Conservation (phyloP, 2,329 filamentous ascomycete species). For the Pyrenochaeta sp. region DNA sequence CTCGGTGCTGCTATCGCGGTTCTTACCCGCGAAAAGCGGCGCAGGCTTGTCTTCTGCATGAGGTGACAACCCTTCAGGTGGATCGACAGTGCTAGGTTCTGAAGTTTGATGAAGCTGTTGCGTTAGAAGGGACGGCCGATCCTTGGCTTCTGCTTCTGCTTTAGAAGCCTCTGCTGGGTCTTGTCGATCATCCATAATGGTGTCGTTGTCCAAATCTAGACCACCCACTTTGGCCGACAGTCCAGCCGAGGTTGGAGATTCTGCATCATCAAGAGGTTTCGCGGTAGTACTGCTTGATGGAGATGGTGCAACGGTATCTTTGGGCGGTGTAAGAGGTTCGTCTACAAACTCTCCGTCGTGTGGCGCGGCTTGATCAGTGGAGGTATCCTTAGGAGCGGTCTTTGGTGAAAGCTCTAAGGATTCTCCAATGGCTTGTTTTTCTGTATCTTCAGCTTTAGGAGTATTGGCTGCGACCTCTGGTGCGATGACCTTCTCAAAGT, state of each 20-base stretch:
- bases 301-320: conserved; percentile 29
- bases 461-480: conserved; percentile 77
- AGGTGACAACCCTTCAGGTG: conserved; percentile 54
- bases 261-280: conserved; percentile 41
- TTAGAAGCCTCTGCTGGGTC: conserved; percentile 25
- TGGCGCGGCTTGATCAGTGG: conserved; percentile 29
- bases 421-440: conserved; percentile 51
- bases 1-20: conserved; percentile 35
- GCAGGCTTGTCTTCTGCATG: conserved; percentile 73
- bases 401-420: conserved; percentile 52
- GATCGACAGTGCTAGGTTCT: conserved; percentile 32
- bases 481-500: conserved; percentile 87
- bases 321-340: conserved; percentile 72
- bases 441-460: conserved; percentile 57
- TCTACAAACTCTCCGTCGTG: conserved; percentile 77
- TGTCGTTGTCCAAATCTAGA: conserved; percentile 68
- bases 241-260: conserved; percentile 60
- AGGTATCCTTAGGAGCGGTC: conserved; percentile 47
- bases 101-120: conserved; percentile 49
- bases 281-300: conserved; percentile 23
- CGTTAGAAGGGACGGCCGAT: conserved; percentile 50
- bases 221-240: conserved; percentile 62
- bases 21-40: conserved; percentile 65
- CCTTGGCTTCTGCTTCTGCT: conserved; percentile 36
- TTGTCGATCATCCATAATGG: conserved; percentile 53